A percentile compares a stretch with the other conserved stretches of the same genome.
phyloP scores from a whole-genome alignment of 2,329 filamentous ascomycete genomes.

The Dichotomopilus funicola region DNA sequence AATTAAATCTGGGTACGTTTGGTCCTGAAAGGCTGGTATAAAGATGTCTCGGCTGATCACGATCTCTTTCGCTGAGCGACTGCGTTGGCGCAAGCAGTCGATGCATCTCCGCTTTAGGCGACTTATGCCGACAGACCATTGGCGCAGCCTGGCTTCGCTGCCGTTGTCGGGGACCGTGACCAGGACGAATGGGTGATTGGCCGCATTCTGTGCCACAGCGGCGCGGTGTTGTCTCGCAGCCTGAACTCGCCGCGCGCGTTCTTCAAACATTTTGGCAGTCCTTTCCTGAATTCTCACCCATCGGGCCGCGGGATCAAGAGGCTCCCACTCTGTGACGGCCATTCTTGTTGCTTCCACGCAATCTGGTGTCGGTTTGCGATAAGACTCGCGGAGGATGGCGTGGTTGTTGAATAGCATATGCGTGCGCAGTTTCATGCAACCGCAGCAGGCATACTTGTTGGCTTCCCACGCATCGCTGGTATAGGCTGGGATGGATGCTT shows the following conservation, averaged over 20 bases:
- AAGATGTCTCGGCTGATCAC: conserved; percentile 1
- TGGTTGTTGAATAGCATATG: conserved; percentile 22
- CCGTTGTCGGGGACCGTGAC: not conserved
- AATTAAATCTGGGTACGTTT: conserved; percentile 9
- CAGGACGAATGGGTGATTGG: not conserved
- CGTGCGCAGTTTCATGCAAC: conserved; percentile 19
- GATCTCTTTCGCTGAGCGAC: not conserved
- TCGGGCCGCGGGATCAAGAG: not conserved
- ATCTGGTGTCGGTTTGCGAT: conserved; percentile 17
- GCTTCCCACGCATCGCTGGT: conserved; percentile 9
- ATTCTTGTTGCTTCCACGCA: conserved; percentile 10
- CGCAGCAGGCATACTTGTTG: conserved; percentile 20
- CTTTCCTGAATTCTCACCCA: conserved; percentile 5
- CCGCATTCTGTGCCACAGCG: not conserved
- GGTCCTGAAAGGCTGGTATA: not conserved
- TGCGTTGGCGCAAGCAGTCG: conserved; percentile 7
- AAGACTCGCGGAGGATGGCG: conserved; percentile 13
- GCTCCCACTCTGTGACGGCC: conserved; percentile 19
- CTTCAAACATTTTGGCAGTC: not conserved
- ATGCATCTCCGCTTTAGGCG: conserved; percentile 16
- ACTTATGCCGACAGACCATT: conserved; percentile 4
- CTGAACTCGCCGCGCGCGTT: not conserved
- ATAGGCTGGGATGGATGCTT: conserved; percentile 4
- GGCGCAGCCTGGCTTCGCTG: not conserved
- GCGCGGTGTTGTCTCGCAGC: not conserved